Conservation (phyloP, 345 rosid genomes). For the Boechera retrofracta region DNA sequence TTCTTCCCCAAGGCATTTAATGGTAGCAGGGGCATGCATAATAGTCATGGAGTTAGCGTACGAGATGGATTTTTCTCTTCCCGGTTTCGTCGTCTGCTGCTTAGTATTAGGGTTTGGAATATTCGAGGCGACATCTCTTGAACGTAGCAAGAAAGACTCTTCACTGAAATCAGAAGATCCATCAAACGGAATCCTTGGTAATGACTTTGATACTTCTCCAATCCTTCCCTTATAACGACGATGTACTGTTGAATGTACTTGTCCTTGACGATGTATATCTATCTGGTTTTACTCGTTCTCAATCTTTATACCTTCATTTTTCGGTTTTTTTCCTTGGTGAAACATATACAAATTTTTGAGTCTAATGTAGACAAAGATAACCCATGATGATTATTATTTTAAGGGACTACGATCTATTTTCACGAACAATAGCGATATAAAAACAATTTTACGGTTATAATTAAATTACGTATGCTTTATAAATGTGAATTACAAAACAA, state of each 20-base stretch:
- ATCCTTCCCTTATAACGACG: slow-evolving; percentile 39
- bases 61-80: slow-evolving; percentile 84
- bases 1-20: slow-evolving; percentile 95
- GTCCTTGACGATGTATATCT: slow-evolving; percentile 36
- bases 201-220: slow-evolving; percentile 49
- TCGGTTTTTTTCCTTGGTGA: neutral
- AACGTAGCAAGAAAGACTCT: slow-evolving; percentile 64
- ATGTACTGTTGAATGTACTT: slow-evolving; percentile 17
- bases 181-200: slow-evolving; percentile 57
- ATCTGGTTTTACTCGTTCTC: neutral
- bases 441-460: too few species aligned
- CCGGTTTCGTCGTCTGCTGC: slow-evolving; percentile 81
- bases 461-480: too few species aligned
- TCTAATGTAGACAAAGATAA: too few species aligned
- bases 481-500: too few species aligned
- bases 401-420: too few species aligned
- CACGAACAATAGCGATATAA: too few species aligned
- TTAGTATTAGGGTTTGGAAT: slow-evolving; percentile 85
- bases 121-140: slow-evolving; percentile 81
- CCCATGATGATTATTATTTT: too few species aligned
- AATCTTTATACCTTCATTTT: slow-evolving; percentile 14
- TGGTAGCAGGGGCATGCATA: slow-evolving; percentile 89
- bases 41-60: slow-evolving; percentile 77
- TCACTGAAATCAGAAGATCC: slow-evolving; percentile 55
- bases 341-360: neutral